Evolutionary conservation across 495 filamentous ascomycete genomes (phyloP), one percentile per base, ranked within the genome.

Genomic region (Evernia prunastri): DNA sequence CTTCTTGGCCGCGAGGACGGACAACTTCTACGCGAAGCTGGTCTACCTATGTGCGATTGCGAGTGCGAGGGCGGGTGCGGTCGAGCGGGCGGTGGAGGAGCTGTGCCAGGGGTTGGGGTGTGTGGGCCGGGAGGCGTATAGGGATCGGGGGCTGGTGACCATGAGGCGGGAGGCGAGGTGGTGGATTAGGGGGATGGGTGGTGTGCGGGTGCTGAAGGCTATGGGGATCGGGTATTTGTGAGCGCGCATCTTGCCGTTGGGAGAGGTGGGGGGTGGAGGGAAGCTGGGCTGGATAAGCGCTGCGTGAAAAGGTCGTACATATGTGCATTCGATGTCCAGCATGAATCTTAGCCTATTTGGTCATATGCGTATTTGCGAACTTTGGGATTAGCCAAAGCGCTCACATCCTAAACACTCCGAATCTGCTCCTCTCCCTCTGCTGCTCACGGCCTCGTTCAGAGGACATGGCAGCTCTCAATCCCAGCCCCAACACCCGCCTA

Each of bases 341-440:
- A n/a, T n/a, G n/a, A n/a, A n/a, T n/a, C n/a, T n/a, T n/a, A n/a
- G n/a, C n/a, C n/a, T n/a, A 17, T 18, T 42, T 17, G 39, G 39
- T 39, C 10, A 39, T 39, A 10, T 42, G 1, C 42, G 9, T 43
- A 45, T 45, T 9, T 23, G 42, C 23, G 20, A 45, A n/a, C n/a
- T n/a, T n/a, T n/a, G n/a, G n/a, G n/a, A n/a, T n/a, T 4, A 17
- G 23, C 25, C 9, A 3, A 33, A 47, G 51, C 6, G 10, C 18
- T 73, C 73, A 98, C 94, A 98, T 98, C 75, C 94, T 87, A 79
- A 97, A 98, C 15, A 98, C 89, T 42, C 94, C 94, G 82, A 95
- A 98, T 73, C 78, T 87, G 25, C 89, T 96, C 70, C 84, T 80
- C 57, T 64, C 71, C 56, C 77, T 74, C 65, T 80, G 27, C 42